These are phyloP conservation scores for Zalaria sp. DNA, from an alignment of 2,329 filamentous ascomycete genomes.

Conservation along the genomic window DNA sequence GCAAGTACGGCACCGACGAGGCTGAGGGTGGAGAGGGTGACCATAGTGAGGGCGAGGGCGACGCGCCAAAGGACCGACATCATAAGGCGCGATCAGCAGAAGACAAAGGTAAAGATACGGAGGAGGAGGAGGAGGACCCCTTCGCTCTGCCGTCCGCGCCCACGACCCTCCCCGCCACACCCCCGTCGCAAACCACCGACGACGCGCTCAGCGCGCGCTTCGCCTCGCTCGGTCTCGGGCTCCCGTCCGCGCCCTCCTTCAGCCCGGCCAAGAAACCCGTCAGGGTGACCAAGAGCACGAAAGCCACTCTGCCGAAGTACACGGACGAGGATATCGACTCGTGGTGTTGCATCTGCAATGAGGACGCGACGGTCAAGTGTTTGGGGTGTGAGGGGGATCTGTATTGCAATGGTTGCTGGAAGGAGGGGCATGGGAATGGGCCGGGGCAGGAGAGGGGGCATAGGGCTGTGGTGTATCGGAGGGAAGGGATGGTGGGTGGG, in stretches of 20 bases:
- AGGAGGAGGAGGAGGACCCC: slow-evolving; percentile 4
- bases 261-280: slow-evolving; percentile 8
- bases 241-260: slow-evolving; percentile 34
- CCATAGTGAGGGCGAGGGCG: neutral
- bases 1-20: slow-evolving; percentile 19
- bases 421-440: slow-evolving; percentile 61
- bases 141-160: slow-evolving; percentile 19
- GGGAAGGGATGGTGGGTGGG: slow-evolving; percentile 1
- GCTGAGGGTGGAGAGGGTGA: neutral
- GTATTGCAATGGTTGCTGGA: slow-evolving; percentile 70
- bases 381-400: slow-evolving; percentile 55
- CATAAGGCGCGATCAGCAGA: neutral
- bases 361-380: slow-evolving; percentile 61
- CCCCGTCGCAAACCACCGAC: slow-evolving; percentile 16
- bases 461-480: slow-evolving; percentile 46
- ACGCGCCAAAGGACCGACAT: neutral
- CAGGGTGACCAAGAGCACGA: slow-evolving; percentile 6
- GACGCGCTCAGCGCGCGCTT: slow-evolving; percentile 31
- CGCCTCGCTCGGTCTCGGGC: slow-evolving; percentile 26
- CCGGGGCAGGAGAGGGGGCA: slow-evolving; percentile 59
- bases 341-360: slow-evolving; percentile 74
- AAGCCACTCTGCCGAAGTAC: slow-evolving; percentile 23
- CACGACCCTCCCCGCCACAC: slow-evolving; percentile 10
- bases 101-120: slow-evolving; percentile 1
- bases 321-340: slow-evolving; percentile 58